A percentile compares a stretch with the other conserved stretches of the same genome.
Evolutionary conservation across 331 rosid genomes (phyloP).

Genomic region (Ulmus americana): DNA sequence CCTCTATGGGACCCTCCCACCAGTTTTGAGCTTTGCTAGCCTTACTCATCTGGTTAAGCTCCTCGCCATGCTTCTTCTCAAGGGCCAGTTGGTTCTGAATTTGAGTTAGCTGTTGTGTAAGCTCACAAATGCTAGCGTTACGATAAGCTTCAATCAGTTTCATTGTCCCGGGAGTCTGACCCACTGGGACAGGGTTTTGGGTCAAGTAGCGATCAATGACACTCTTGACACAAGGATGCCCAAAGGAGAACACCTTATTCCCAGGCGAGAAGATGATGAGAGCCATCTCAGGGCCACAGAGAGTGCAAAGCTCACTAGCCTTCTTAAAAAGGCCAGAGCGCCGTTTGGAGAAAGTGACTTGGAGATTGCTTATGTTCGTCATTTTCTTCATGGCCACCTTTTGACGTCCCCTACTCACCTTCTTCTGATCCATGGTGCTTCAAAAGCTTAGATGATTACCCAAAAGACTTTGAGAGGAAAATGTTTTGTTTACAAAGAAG

Average conservation of each 20-base stretch:
- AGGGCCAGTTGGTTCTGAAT: constrained; percentile 41
- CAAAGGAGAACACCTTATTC: constrained; percentile 39
- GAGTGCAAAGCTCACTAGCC: constrained; percentile 47
- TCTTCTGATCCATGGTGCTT: constrained; percentile 1
- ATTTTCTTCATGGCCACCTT: constrained; percentile 60
- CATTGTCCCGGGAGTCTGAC: constrained; percentile 23
- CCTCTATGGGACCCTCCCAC: not conserved
- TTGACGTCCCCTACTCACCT: constrained; percentile 40
- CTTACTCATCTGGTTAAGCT: constrained; percentile 38
- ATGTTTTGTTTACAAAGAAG: too few species aligned
- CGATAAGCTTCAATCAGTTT: constrained; percentile 72
- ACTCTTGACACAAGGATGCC: constrained; percentile 35
- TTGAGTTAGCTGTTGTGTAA: constrained; percentile 53
- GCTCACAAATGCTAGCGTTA: constrained; percentile 57
- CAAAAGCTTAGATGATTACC: too few species aligned
- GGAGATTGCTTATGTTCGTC: constrained; percentile 35
- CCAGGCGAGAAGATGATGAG: constrained; percentile 44
- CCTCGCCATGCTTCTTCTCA: constrained; percentile 54
- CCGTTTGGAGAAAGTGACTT: constrained; percentile 65
- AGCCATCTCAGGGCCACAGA: constrained; percentile 37
- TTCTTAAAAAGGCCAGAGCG: constrained; percentile 52
- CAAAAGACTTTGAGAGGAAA: too few species aligned
- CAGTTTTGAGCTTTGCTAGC: constrained; percentile 32
- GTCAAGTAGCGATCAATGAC: constrained; percentile 30
- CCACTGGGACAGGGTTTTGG: constrained; percentile 28